phyloP scores from a whole-genome alignment of 352 stramenopile genomes.

The Pythium brassicae region DNA sequence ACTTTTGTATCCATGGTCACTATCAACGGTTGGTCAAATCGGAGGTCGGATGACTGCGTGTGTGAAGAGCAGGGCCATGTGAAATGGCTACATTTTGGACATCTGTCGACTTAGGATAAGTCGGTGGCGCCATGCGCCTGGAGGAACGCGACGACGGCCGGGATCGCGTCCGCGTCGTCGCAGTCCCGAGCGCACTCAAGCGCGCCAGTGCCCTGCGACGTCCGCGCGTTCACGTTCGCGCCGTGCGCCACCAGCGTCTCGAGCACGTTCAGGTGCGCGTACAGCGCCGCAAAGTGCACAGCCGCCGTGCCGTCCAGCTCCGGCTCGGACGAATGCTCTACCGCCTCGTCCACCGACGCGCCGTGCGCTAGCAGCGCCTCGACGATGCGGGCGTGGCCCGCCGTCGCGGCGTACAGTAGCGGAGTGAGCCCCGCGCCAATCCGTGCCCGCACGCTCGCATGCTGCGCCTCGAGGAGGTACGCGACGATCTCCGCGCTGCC shows the following conservation, averaged over 20 bases:
- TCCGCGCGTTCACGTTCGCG: constrained; percentile 5
- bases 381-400: neutral
- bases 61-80: too few species aligned
- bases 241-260: constrained; percentile 4
- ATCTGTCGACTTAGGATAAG: too few species aligned
- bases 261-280: constrained; percentile 4
- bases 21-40: too few species aligned
- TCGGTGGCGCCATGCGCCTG: neutral
- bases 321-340: constrained; percentile 1
- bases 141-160: constrained; percentile 5
- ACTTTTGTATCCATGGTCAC: too few species aligned
- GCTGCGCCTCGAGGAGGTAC: constrained; percentile 3
- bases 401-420: constrained; percentile 3
- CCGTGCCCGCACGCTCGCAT: neutral
- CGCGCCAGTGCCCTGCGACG: constrained; percentile 5
- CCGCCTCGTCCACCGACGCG: neutral
- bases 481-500: constrained; percentile 1
- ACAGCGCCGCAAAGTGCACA: constrained; percentile 10
- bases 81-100: too few species aligned
- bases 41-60: too few species aligned
- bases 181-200: constrained; percentile 4
- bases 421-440: constrained; percentile 3
- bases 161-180: neutral
- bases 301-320: constrained; percentile 7
- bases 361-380: constrained; percentile 3